Evolutionary conservation across 2,329 filamentous ascomycete species (phyloP), one percentile per base, ranked within the genome.

Genomic region (Akanthomyces uredinophilus): DNA sequence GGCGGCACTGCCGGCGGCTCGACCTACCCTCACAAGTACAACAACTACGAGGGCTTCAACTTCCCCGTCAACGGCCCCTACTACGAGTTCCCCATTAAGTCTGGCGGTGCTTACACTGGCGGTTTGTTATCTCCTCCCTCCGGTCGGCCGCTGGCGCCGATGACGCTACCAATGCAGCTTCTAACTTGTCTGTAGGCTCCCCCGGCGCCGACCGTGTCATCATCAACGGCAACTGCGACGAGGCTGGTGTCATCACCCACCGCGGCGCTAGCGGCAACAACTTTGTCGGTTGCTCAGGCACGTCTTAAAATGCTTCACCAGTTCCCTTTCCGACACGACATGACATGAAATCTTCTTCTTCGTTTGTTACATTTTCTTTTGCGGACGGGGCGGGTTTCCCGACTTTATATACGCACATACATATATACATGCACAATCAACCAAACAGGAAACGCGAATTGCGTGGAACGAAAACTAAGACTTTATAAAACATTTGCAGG

Each of bases 191-290:
- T 16, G 6, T 58, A 82, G 85, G 84, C 22, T 82, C 80, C 2
- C 86, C 86, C 1, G 86, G 86, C 49, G 74, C 86, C 22, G 86
- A 88, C 69, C 82, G 86, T 53, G 83, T 88, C 59, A 72, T 89
- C 37, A 84, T 88, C 73, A 87, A 84, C 70, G 76, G 70, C 0
- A 64, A 74, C 13, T 80, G 85, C 65, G 66, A 79, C 63, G 77
- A 81, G 41, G 86, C 84, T n/a, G 86, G 84, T 46, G 76, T 80
- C 49, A 87, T 89, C 64, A 89, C 87, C 1, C 87, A 89, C 68
- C 85, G 82, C 46, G 86, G 86, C 43, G 86, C 86, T 22, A 83
- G 79, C 63, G 83, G 83, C 14, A 84, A 88, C 69, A 75, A 80
- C 71, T 89, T 89, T 72, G 83, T 88, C 59, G 79, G 76, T 18